Conservation (phyloP, 2,329 filamentous ascomycete species). For the Pestalotiopsis sp. region DNA sequence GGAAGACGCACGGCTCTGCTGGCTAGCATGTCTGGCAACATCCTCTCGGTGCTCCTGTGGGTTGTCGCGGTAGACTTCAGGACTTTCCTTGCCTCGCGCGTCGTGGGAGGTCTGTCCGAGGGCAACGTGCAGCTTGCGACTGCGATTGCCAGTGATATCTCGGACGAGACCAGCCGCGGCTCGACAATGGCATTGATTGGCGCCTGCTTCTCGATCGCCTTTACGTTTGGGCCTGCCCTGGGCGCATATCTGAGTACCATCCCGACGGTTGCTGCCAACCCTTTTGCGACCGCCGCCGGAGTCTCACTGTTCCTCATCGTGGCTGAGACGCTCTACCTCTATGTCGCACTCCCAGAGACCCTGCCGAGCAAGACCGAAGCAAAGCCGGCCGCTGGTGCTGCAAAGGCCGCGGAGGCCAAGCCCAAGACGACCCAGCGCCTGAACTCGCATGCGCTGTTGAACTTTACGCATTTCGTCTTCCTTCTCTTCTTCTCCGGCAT, state of each 20-base stretch:
- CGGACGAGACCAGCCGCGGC: constrained; percentile 79
- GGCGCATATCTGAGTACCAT: constrained; percentile 85
- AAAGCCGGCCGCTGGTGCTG: constrained; percentile 19
- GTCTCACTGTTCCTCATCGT: constrained; percentile 86
- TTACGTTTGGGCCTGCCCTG: constrained; percentile 92
- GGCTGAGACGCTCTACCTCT: constrained; percentile 86
- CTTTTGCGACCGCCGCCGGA: constrained; percentile 89
- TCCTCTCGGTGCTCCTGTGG: constrained; percentile 92
- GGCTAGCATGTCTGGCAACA: constrained; percentile 90
- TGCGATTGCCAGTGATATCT: constrained; percentile 95
- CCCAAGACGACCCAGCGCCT: constrained; percentile 55
- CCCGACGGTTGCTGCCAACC: constrained; percentile 79
- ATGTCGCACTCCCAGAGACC: constrained; percentile 84
- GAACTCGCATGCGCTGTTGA: constrained; percentile 83
- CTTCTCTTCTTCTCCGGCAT: constrained; percentile 97
- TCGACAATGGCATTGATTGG: constrained; percentile 96
- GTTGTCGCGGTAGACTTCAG: constrained; percentile 91
- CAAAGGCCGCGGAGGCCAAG: constrained; percentile 23
- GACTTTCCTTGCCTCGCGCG: constrained; percentile 89
- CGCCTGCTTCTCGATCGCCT: constrained; percentile 94
- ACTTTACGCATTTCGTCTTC: constrained; percentile 85
- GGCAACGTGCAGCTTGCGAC: constrained; percentile 96
- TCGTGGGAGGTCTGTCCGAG: constrained; percentile 92
- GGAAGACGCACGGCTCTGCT: constrained; percentile 86
- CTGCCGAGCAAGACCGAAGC: constrained; percentile 53